Conservation (phyloP, 2,329 filamentous ascomycete genomes). For the Diaporthe sp. region DNA sequence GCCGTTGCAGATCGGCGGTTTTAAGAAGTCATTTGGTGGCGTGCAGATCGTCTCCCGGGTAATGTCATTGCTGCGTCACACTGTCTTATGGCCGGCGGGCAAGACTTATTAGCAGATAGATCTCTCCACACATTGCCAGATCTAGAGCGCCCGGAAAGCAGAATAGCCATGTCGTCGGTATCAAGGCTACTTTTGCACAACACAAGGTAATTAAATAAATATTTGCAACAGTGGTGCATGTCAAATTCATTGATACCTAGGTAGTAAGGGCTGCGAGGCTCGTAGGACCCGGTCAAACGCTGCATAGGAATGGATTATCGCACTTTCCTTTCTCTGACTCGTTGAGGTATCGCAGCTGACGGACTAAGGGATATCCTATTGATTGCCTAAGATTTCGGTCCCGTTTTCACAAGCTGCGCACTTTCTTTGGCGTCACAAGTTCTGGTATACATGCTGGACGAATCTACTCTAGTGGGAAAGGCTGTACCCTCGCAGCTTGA, state of each 20-base stretch:
- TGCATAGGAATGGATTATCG: too few relatives aligned
- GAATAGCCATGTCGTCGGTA: neutral
- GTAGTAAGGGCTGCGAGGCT: neutral
- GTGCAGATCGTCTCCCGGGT: conserved; percentile 7
- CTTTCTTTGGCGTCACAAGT: neutral
- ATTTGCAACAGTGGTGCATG: neutral
- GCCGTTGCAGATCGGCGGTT: conserved; percentile 11
- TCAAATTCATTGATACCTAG: neutral
- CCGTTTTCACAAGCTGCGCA: neutral
- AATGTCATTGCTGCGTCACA: conserved; percentile 26
- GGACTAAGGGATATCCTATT: neutral
- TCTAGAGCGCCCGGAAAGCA: neutral
- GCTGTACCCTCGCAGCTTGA: neutral
- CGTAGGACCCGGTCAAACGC: neutral
- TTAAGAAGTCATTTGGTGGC: neutral
- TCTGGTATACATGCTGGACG: neutral
- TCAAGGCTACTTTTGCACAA: neutral
- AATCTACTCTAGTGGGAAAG: neutral
- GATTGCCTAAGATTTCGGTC: neutral
- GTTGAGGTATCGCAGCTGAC: neutral
- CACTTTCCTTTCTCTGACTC: too few relatives aligned
- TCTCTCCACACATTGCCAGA: neutral
- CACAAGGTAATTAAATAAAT: neutral
- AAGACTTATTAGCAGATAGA: neutral
- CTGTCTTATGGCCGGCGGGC: neutral